These are phyloP conservation scores for Yamadazyma kitorensis DNA, from an alignment of 805 yeast genomes.

Conservation along the genomic window DNA sequence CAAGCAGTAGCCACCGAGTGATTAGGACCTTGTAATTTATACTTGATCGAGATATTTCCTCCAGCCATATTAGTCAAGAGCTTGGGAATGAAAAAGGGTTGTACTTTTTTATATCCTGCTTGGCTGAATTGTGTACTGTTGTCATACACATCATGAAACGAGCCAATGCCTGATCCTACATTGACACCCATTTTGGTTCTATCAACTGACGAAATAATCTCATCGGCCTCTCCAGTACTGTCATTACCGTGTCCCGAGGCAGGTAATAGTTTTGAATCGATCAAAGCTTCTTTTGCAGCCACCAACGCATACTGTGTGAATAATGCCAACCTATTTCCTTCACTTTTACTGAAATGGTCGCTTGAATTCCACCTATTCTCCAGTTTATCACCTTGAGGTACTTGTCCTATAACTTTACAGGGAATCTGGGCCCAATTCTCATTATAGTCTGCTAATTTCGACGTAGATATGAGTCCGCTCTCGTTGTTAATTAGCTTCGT, in stretches of 20 bases:
- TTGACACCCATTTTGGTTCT: slow-evolving; percentile 62
- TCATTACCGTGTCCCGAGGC: no score
- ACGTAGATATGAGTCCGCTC: slow-evolving; percentile 61
- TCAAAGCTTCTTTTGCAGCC: slow-evolving; percentile 75
- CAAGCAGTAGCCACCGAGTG: slow-evolving; percentile 93
- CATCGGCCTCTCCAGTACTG: no score
- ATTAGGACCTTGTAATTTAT: slow-evolving; percentile 78
- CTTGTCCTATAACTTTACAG: slow-evolving; percentile 69
- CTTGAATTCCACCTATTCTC: slow-evolving; percentile 52
- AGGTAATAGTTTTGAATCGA: slow-evolving; percentile 52
- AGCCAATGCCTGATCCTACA: slow-evolving; percentile 94
- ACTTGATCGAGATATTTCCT: slow-evolving; percentile 80
- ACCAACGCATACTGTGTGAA: slow-evolving; percentile 78
- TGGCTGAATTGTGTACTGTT: slow-evolving; percentile 51
- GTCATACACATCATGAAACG: slow-evolving; percentile 68
- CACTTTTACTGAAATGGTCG: slow-evolving; percentile 49
- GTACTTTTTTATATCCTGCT: slow-evolving; percentile 60
- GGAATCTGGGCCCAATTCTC: slow-evolving; percentile 56
- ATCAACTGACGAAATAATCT: slow-evolving; percentile 38
- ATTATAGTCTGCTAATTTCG: slow-evolving; percentile 32
- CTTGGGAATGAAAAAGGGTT: slow-evolving; percentile 85
- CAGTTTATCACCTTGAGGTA: slow-evolving; percentile 49
- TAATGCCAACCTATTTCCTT: slow-evolving; percentile 60
- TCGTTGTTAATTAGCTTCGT: slow-evolving; percentile 44
- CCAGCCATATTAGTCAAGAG: slow-evolving; percentile 90